Conservation (phyloP, 2,329 filamentous ascomycete genomes). For the Nemania abortiva region DNA sequence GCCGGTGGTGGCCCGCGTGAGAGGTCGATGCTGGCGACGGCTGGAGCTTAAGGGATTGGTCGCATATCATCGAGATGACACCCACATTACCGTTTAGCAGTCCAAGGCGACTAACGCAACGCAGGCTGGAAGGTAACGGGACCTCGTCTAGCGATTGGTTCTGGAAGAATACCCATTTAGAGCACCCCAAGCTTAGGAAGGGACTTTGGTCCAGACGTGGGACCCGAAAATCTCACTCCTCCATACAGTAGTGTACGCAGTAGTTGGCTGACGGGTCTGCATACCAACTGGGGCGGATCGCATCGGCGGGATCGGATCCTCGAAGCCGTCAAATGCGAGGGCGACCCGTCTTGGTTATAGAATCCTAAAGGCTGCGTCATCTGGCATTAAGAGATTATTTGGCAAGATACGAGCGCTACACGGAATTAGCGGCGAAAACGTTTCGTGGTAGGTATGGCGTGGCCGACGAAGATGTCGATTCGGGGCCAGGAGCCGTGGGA, state of each 20-base stretch:
- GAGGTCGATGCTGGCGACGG: neutral
- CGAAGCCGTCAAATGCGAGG: neutral
- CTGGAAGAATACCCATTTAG: neutral
- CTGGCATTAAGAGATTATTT: slow-evolving; percentile 1
- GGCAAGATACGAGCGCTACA: slow-evolving; percentile 8
- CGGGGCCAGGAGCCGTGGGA: slow-evolving; percentile 1
- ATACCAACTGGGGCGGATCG: slow-evolving; percentile 14
- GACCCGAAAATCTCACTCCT: neutral
- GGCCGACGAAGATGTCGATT: slow-evolving; percentile 14
- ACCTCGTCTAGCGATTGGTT: slow-evolving; percentile 2
- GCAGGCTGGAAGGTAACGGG: neutral
- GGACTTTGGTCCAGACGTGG: neutral
- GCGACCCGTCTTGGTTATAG: neutral
- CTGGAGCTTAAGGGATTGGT: neutral
- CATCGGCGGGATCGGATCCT: slow-evolving; percentile 15
- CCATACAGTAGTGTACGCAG: neutral
- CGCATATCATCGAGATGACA: slow-evolving; percentile 14
- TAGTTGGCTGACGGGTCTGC: slow-evolving; percentile 8
- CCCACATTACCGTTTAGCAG: slow-evolving; percentile 18
- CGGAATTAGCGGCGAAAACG: slow-evolving; percentile 22
- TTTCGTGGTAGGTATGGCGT: neutral
- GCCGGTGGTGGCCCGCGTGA: neutral
- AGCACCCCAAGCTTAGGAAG: slow-evolving; percentile 13
- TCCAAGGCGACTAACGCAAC: slow-evolving; percentile 12
- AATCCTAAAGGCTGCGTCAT: neutral